phyloP scores from a whole-genome alignment of 192 early-diverging fungal genomes.

The Mortierella alpina region DNA sequence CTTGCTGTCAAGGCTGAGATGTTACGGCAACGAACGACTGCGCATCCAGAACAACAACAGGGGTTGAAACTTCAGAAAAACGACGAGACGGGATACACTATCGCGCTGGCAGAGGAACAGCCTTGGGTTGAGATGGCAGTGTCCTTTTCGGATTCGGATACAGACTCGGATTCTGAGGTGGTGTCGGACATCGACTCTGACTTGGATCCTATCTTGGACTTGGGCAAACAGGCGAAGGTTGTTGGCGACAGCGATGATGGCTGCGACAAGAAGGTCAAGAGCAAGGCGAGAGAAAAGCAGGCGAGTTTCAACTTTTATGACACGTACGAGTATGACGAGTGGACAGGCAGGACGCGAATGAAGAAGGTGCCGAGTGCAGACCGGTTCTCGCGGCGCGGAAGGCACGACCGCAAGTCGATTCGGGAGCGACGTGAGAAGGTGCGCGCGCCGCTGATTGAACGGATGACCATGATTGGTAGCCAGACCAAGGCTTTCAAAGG shows the following conservation, averaged over 20 bases:
- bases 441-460: slow-evolving; percentile 30
- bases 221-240: background rate
- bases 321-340: slow-evolving; percentile 42
- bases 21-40: slow-evolving; percentile 22
- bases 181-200: background rate
- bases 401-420: slow-evolving; percentile 13
- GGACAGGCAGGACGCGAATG: slow-evolving; percentile 20
- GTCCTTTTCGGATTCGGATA: background rate
- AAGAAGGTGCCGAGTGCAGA: slow-evolving; percentile 13
- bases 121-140: slow-evolving; percentile 26
- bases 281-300: background rate
- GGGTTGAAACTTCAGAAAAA: background rate
- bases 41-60: slow-evolving; percentile 1
- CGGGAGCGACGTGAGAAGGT: background rate
- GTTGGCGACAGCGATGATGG: slow-evolving; percentile 1
- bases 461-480: slow-evolving; percentile 50
- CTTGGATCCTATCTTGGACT: too few relatives aligned
- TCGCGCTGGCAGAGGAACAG: slow-evolving; percentile 3
- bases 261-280: background rate
- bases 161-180: slow-evolving; percentile 9
- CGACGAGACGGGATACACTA: background rate
- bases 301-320: slow-evolving; percentile 5
- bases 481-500: slow-evolving; percentile 50
- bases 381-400: slow-evolving; percentile 41
- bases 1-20: slow-evolving; percentile 39